phyloP scores from a whole-genome alignment of 768 basidiomycete species.

The Leccinum arenicola region DNA sequence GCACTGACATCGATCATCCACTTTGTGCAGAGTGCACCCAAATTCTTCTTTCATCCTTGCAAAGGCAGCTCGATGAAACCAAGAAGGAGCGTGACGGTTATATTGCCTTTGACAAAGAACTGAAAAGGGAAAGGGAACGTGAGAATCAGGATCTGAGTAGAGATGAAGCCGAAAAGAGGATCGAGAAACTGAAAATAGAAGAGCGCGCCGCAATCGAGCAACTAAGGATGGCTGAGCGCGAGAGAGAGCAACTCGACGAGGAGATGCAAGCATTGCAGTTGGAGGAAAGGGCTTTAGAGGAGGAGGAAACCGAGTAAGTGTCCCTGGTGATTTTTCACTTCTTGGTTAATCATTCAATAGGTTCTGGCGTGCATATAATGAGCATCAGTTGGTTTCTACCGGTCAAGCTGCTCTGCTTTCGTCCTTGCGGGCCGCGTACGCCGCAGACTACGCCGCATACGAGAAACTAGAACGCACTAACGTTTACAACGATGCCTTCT shows the following conservation, averaged over 20 bases:
- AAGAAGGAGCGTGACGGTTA: constrained; percentile 92
- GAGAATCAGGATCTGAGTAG: constrained; percentile 57
- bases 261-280: constrained; percentile 68
- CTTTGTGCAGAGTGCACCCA: constrained; percentile 94
- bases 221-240: constrained; percentile 71
- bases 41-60: constrained; percentile 69
- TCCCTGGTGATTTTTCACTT: constrained; percentile 1
- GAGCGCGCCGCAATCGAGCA: constrained; percentile 70
- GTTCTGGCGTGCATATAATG: constrained; percentile 81
- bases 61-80: constrained; percentile 82
- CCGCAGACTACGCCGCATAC: constrained; percentile 69
- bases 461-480: constrained; percentile 89
- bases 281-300: constrained; percentile 76
- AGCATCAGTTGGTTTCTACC: constrained; percentile 61
- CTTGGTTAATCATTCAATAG: constrained; percentile 36
- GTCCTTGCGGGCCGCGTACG: constrained; percentile 73
- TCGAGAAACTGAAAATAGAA: constrained; percentile 68
- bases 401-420: constrained; percentile 69
- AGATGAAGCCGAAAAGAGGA: constrained; percentile 69
- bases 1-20: constrained; percentile 86
- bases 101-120: constrained; percentile 87
- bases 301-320: constrained; percentile 81
- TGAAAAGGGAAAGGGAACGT: constrained; percentile 76
- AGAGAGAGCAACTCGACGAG: constrained; percentile 70
- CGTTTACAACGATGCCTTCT: constrained; percentile 94